Percentiles rank a stretch among this genome's conserved stretches.
Conservation (phyloP, 108 stramenopile genomes). For the Cyclotella choctawhatcheeana region DNA sequence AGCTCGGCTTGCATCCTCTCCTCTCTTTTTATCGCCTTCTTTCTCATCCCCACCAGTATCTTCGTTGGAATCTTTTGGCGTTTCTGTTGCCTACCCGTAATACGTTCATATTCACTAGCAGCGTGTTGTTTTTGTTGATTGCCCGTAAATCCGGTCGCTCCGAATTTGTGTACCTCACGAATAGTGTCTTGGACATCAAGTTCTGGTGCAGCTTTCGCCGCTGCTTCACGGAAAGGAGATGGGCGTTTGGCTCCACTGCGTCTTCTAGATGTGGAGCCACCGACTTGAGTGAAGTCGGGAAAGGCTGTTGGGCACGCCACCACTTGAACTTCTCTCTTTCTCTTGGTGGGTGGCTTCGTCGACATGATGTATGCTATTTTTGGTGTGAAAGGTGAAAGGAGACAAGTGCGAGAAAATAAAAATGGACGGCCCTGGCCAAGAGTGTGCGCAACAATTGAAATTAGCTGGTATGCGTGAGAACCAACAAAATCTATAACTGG, state of each 20-base stretch:
- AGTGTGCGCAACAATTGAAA: no score
- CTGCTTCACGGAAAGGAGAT: constrained; percentile 1
- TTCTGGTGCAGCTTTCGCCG: not conserved
- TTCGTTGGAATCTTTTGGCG: constrained; percentile 73
- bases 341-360: constrained; percentile 10
- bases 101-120: constrained; percentile 66
- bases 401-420: not conserved
- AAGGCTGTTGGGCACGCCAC: constrained; percentile 67
- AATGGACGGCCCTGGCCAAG: no score
- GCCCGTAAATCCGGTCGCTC: constrained; percentile 76
- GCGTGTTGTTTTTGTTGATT: constrained; percentile 66
- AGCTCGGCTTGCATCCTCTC: constrained; percentile 60
- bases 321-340: constrained; percentile 57
- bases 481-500: no score
- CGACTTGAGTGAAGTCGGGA: constrained; percentile 61
- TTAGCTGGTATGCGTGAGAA: no score
- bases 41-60: constrained; percentile 71
- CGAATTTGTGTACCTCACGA: constrained; percentile 73
- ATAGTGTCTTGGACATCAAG: constrained; percentile 74
- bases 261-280: constrained; percentile 38
- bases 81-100: constrained; percentile 75
- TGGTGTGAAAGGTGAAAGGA: not conserved
- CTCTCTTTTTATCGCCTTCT: constrained; percentile 72
- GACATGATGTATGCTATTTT: not conserved
- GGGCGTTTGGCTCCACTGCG: constrained; percentile 15